Evolutionary conservation across 2,329 filamentous ascomycete genomes (phyloP).

Genomic region (Cladophialophora chaetospira): DNA sequence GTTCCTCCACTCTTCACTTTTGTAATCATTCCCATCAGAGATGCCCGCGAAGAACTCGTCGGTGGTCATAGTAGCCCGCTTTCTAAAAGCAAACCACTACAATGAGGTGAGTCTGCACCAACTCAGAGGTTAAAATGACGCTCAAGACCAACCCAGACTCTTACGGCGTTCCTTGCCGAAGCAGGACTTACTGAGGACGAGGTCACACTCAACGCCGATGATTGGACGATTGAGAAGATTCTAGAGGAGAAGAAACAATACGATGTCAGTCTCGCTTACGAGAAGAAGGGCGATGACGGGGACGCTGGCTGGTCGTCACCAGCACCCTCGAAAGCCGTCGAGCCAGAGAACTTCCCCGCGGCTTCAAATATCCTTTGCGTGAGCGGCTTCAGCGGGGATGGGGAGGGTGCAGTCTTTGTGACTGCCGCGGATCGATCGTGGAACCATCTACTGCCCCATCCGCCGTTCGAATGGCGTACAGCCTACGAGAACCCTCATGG

Average conservation of each 20-base stretch:
- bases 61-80: constrained; percentile 45
- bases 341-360: constrained; percentile 24
- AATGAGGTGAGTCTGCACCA: constrained; percentile 31
- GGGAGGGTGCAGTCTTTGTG: constrained; percentile 16
- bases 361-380: constrained; percentile 34
- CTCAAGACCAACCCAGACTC: constrained; percentile 45
- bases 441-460: constrained; percentile 9
- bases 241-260: constrained; percentile 62
- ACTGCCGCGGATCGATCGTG: constrained; percentile 29
- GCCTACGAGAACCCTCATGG: constrained; percentile 25
- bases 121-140: neutral
- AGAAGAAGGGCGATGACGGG: constrained; percentile 53
- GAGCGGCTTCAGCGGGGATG: constrained; percentile 15
- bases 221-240: constrained; percentile 61
- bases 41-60: constrained; percentile 34
- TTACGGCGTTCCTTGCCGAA: constrained; percentile 60
- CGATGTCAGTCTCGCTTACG: constrained; percentile 58
- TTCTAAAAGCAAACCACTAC: constrained; percentile 47
- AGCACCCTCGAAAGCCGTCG: constrained; percentile 31
- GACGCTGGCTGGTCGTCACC: constrained; percentile 50
- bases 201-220: constrained; percentile 43
- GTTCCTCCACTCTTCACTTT: too few relatives aligned
- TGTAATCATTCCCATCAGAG: neutral
- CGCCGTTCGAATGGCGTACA: constrained; percentile 12
- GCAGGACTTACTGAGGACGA: constrained; percentile 56